Conservation (phyloP, 2,329 filamentous ascomycete genomes). For the Sordariomycetes sp. region DNA sequence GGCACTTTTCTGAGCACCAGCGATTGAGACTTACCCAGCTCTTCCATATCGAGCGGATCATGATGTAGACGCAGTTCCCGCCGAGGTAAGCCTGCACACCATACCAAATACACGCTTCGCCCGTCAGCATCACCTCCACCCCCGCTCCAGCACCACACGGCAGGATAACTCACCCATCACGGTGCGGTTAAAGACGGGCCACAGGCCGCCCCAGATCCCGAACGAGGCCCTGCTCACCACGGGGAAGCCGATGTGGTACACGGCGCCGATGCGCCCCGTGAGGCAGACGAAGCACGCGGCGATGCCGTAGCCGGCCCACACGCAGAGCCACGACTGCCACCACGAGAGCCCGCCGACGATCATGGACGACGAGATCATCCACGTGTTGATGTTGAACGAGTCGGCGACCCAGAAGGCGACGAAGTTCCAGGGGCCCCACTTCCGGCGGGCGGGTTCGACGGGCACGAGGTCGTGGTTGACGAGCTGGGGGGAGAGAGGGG, state of each 20-base stretch:
- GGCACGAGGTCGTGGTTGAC: slow-evolving; percentile 74
- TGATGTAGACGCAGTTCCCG: slow-evolving; percentile 73
- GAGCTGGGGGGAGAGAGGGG: slow-evolving; percentile 33
- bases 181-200: slow-evolving; percentile 84
- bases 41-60: slow-evolving; percentile 80
- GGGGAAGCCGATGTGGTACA: slow-evolving; percentile 84
- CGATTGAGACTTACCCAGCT: slow-evolving; percentile 37
- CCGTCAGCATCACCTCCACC: not conserved
- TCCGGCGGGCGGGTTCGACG: slow-evolving; percentile 67
- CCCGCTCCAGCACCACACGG: not conserved
- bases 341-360: slow-evolving; percentile 69
- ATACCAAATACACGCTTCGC: slow-evolving; percentile 68
- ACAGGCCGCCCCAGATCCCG: slow-evolving; percentile 79
- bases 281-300: slow-evolving; percentile 64
- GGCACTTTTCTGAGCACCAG: not conserved
- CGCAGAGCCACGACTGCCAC: slow-evolving; percentile 88
- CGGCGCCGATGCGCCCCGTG: slow-evolving; percentile 75
- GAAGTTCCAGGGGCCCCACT: slow-evolving; percentile 84
- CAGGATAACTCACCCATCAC: slow-evolving; percentile 49
- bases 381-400: slow-evolving; percentile 82
- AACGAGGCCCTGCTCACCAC: slow-evolving; percentile 70
- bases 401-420: slow-evolving; percentile 82
- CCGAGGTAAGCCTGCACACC: slow-evolving; percentile 81
- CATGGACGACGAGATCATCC: slow-evolving; percentile 86
- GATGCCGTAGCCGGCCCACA: slow-evolving; percentile 77